These are phyloP conservation scores for Cyathus striatus DNA, from an alignment of 768 basidiomycete species.

Conservation along the genomic window DNA sequence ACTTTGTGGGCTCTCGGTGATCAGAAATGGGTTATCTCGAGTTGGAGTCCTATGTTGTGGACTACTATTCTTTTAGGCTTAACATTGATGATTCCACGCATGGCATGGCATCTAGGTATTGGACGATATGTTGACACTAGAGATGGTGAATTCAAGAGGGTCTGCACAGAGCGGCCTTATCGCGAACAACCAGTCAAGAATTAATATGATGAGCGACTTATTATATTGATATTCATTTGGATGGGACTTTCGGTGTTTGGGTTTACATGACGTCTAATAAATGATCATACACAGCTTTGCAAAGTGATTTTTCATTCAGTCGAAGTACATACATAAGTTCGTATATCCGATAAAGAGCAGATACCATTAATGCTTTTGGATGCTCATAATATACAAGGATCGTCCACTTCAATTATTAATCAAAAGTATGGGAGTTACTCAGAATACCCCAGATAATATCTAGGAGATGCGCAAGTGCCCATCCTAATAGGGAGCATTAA, in stretches of 20 bases:
- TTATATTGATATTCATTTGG: not conserved
- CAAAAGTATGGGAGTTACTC: too few relatives aligned
- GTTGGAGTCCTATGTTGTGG: constrained; percentile 71
- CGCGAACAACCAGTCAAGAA: not conserved
- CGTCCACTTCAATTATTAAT: too few relatives aligned
- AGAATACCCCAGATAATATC: too few relatives aligned
- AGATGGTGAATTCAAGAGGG: constrained; percentile 35
- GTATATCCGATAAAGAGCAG: too few relatives aligned
- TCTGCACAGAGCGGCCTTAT: not conserved
- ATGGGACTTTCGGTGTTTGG: not conserved
- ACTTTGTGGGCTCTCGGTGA: constrained; percentile 79
- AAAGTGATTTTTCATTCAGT: too few relatives aligned
- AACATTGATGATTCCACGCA: constrained; percentile 60
- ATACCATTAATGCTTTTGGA: too few relatives aligned
- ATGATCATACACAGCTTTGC: too few relatives aligned
- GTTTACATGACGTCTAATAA: not conserved
- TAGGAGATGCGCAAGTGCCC: too few relatives aligned
- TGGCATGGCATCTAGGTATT: constrained; percentile 72
- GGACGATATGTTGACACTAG: constrained; percentile 67
- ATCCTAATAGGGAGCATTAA: constrained; percentile 68
- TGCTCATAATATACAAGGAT: too few relatives aligned
- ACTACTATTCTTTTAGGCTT: constrained; percentile 59
- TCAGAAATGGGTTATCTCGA: constrained; percentile 50
- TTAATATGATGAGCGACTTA: not conserved
- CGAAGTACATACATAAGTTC: too few relatives aligned